Evolutionary conservation across 208 protist species (phyloP), one percentile per base, ranked within the genome.

Genomic region (Trypanosoma avium): DNA sequence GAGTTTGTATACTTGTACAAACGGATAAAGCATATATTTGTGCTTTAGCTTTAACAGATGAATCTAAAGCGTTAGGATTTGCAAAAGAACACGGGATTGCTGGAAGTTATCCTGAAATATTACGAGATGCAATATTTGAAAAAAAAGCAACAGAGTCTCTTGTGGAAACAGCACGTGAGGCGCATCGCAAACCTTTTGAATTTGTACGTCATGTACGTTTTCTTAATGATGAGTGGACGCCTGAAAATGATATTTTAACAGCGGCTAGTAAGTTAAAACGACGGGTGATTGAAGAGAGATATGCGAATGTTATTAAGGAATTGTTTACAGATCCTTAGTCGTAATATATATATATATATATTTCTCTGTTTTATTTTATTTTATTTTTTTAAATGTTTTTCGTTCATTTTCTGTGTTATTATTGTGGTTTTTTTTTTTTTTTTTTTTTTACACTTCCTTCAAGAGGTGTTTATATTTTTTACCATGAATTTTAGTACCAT

Each of bases 231-330:
- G 86, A 93, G 69, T 95, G 90, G 90, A 93, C 86, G 4, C 72
- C 85, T 9, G 86, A 95, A 73, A 95, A 95, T 69, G 79, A 74
- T 21, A 52, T 93, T 19, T 49, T 91, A 22, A 96, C 90, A 3
- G 83, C 90, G 10, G 75, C 86, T 21, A 50, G 79, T 35, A 96
- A 96, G 70, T 57, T 96, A 52, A 78, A 81, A n/a, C 81, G 90
- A 21, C 53, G 62, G 33, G 64, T 58, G 15, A 82, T 96, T 27
- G 82, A 90, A 17, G 63, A 80, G 57, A 65, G 79, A 49, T 94
- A 94, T 70, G 71, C 69, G 8, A 55, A 64, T 7, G 27, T 75
- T 21, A 93, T 96, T 71, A 42, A 75, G n/a, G 53, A 86, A 27
- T 71, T 93, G 6, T 94, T 92, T 64, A 8, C 10, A 15, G 36